Evolutionary conservation across 148 eudicot species (phyloP).

Genomic region (Diospyros kaki): DNA sequence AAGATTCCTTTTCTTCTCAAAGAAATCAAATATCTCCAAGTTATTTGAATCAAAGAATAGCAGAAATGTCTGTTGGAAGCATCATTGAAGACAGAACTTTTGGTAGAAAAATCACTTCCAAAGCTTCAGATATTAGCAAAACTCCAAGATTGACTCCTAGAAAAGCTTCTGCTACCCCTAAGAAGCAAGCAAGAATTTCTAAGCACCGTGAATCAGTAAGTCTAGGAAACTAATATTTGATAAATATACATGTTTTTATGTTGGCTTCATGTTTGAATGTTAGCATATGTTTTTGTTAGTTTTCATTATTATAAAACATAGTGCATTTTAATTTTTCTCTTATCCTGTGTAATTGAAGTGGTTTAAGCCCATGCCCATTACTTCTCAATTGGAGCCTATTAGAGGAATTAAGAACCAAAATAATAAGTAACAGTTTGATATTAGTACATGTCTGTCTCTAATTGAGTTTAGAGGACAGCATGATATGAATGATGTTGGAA

Average conservation of each 20-base stretch:
- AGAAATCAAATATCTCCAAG: slow-evolving; percentile 33
- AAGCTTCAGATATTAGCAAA: slow-evolving; percentile 28
- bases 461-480: neutral
- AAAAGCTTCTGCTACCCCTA: slow-evolving; percentile 45
- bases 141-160: slow-evolving; percentile 42
- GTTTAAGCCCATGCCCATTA: neutral
- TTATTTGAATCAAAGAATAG: slow-evolving; percentile 41
- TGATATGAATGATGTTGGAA: neutral
- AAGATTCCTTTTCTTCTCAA: slow-evolving; percentile 44
- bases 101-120: slow-evolving; percentile 34
- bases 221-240: neutral
- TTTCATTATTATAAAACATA: too few species aligned
- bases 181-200: slow-evolving; percentile 48
- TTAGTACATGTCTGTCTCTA: neutral
- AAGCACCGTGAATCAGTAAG: slow-evolving; percentile 62
- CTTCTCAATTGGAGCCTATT: too few species aligned
- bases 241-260: neutral
- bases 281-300: neutral
- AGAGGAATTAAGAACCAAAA: neutral
- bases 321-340: neutral
- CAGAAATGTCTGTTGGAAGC: slow-evolving; percentile 46
- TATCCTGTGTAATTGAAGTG: neutral
- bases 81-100: slow-evolving; percentile 30
- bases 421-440: neutral
- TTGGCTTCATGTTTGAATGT: too few species aligned